These are phyloP conservation scores for Xylariaceae sp. DNA, from an alignment of 2,329 filamentous ascomycete genomes.

Conservation along the genomic window DNA sequence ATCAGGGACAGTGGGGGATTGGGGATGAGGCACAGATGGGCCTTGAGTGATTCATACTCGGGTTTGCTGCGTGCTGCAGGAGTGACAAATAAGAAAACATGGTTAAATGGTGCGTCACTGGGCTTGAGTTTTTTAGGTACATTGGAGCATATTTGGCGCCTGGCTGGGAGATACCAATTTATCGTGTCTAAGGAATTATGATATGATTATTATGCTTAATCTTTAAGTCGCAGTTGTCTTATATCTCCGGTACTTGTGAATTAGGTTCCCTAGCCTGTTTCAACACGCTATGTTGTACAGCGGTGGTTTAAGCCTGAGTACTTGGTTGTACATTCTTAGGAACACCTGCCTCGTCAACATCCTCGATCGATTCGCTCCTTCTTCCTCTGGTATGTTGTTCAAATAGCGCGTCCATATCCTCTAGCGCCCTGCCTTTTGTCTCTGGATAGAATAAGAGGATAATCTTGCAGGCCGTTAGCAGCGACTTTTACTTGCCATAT, in stretches of 20 bases:
- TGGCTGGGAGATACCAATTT: slow-evolving; percentile 26
- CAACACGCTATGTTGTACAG: no score
- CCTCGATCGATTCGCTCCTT: no score
- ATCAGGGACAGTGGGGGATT: slow-evolving; percentile 68
- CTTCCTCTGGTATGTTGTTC: slow-evolving; percentile 1
- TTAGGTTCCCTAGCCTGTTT: no score
- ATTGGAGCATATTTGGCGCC: slow-evolving; percentile 17
- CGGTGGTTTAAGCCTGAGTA: no score
- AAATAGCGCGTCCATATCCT: slow-evolving; percentile 30
- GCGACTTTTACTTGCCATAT: neutral
- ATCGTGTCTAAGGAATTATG: slow-evolving; percentile 4
- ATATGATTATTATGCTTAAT: slow-evolving; percentile 7
- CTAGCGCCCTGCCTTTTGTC: slow-evolving; percentile 26
- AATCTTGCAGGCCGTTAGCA: slow-evolving; percentile 18
- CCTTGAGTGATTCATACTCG: slow-evolving; percentile 55
- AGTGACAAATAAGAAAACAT: neutral
- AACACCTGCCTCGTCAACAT: neutral
- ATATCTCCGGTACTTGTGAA: no score
- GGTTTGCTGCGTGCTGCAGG: neutral
- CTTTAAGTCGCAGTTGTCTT: neutral
- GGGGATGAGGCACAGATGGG: slow-evolving; percentile 84
- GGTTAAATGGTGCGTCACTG: neutral
- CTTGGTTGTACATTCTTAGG: no score
- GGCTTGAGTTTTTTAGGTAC: neutral
- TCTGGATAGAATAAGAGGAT: slow-evolving; percentile 30